Percentiles rank a stretch among this genome's conserved stretches.
Evolutionary conservation across 768 basidiomycete genomes (phyloP).

Genomic region (Agaricus subrufescens): DNA sequence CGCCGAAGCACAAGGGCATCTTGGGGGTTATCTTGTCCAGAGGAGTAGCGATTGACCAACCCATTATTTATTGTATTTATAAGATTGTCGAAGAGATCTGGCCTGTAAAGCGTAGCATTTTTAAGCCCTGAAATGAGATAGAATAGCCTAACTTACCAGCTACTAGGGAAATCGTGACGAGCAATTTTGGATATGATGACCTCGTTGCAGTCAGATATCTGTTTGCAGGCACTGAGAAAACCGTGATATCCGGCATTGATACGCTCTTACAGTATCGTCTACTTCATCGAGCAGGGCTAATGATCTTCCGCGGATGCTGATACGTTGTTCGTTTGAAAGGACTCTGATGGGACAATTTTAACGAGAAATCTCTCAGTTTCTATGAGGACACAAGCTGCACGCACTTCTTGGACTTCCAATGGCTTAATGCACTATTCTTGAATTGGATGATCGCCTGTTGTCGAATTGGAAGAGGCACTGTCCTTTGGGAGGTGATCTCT

Average conservation of each 20-base stretch:
- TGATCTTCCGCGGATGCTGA: constrained; percentile 59
- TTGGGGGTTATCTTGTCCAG: constrained; percentile 33
- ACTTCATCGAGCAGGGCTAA: constrained; percentile 68
- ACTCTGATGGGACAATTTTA: constrained; percentile 37
- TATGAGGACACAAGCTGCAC: constrained; percentile 10
- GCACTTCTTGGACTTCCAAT: constrained; percentile 80
- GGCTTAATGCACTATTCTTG: constrained; percentile 70
- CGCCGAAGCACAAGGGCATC: constrained; percentile 52
- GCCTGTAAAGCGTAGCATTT: constrained; percentile 36
- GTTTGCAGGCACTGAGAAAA: constrained; percentile 8
- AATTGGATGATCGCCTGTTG: constrained; percentile 86
- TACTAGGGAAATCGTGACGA: constrained; percentile 67
- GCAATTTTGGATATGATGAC: constrained; percentile 73
- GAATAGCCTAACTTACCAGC: constrained; percentile 47
- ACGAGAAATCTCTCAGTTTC: neutral
- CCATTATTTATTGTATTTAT: constrained; percentile 49
- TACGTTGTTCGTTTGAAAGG: constrained; percentile 63
- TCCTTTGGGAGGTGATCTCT: constrained; percentile 61
- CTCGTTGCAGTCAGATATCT: constrained; percentile 81
- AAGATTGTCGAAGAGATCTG: constrained; percentile 51
- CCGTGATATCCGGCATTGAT: neutral
- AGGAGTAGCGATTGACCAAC: constrained; percentile 44
- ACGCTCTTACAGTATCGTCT: constrained; percentile 63
- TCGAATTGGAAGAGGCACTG: constrained; percentile 61
- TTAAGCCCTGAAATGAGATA: neutral